Evolutionary conservation across 192 early-diverging fungal genomes (phyloP).

Genomic region (Coemansia sp.): DNA sequence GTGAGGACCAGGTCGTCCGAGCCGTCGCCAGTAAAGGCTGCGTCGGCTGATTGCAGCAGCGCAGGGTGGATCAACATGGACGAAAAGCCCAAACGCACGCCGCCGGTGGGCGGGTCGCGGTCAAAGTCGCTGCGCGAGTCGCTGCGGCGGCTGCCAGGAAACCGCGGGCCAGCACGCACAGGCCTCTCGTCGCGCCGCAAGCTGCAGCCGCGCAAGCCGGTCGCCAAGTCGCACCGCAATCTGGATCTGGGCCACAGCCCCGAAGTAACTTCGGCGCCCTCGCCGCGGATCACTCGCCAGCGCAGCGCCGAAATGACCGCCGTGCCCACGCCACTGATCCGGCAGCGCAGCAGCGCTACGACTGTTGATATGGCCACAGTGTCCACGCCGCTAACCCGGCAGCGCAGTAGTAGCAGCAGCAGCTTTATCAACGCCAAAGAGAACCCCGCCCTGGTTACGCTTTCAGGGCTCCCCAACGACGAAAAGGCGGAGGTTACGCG

Average conservation of each 20-base stretch:
- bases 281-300: neutral
- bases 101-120: neutral
- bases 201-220: neutral
- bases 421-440: neutral
- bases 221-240: neutral
- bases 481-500: neutral
- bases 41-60: neutral
- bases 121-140: conserved; percentile 29
- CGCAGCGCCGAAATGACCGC: neutral
- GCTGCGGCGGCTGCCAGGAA: conserved; percentile 27
- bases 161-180: conserved; percentile 21
- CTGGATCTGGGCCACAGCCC: neutral
- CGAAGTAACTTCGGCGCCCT: neutral
- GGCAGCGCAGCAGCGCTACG: neutral
- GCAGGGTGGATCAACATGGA: conserved; percentile 28
- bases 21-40: neutral
- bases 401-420: neutral
- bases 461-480: conserved; percentile 16
- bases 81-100: neutral
- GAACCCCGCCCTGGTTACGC: neutral
- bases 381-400: neutral
- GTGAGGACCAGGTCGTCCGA: neutral
- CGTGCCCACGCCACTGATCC: neutral
- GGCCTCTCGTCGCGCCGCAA: conserved; percentile 23
- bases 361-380: neutral